phyloP scores from a whole-genome alignment of 352 stramenopile genomes.

The Phytophthora fragariaefolia region DNA sequence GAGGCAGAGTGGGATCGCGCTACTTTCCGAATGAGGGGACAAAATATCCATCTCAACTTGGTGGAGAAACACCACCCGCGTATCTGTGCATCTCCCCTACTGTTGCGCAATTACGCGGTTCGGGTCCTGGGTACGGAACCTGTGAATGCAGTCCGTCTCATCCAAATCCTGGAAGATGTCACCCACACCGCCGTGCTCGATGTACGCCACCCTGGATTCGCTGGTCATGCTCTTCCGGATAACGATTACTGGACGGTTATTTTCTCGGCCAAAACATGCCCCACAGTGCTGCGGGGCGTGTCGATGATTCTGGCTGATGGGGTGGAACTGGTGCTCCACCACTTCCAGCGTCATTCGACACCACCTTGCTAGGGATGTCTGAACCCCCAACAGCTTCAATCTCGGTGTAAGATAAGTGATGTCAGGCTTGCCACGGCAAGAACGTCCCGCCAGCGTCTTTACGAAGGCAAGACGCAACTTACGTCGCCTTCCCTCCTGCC shows the following conservation, averaged over 20 bases:
- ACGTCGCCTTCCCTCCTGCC: no score
- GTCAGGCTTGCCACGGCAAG: no score
- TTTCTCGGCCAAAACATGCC: neutral
- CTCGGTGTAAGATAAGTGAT: neutral
- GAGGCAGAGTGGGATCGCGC: neutral
- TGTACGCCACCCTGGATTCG: neutral
- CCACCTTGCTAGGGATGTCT: neutral
- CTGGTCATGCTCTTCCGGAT: neutral
- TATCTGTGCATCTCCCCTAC: neutral
- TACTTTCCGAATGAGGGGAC: neutral
- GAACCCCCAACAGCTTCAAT: neutral
- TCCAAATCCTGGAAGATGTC: neutral
- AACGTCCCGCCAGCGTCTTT: no score
- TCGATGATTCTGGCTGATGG: no score
- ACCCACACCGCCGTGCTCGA: neutral
- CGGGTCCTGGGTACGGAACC: neutral
- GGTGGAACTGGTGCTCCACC: no score
- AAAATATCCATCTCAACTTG: neutral
- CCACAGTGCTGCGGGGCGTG: neutral
- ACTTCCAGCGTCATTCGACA: no score
- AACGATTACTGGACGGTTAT: constrained; percentile 1
- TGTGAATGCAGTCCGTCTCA: neutral
- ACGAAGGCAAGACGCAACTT: no score
- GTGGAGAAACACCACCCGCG: neutral
- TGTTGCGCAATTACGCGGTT: neutral